Evolutionary conservation across 345 rosid species (phyloP).

Genomic region (Eutrema japonicum): DNA sequence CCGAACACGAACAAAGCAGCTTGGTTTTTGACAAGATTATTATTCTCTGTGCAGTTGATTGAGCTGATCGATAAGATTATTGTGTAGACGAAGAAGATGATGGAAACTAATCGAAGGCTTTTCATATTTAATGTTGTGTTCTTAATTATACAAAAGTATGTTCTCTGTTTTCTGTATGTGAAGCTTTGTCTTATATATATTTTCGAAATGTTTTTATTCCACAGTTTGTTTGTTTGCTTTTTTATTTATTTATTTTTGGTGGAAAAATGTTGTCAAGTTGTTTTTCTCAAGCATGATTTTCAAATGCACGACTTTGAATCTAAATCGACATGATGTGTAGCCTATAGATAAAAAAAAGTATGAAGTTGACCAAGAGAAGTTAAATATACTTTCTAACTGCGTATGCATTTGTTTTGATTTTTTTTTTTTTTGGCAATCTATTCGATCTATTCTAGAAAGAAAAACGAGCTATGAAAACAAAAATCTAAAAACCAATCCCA

Average conservation of each 20-base stretch:
- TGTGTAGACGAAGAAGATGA: slow-evolving; percentile 1
- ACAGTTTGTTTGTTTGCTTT: not conserved
- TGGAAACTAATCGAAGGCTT: not conserved
- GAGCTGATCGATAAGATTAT: not conserved
- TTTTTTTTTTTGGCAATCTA: no score
- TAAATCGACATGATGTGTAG: not conserved
- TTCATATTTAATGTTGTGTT: slow-evolving; percentile 15
- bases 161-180: not conserved
- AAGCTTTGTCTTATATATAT: not conserved
- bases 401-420: no score
- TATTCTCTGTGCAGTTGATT: slow-evolving; percentile 19
- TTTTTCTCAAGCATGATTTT: slow-evolving; percentile 7
- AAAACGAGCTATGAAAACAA: no score
- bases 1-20: slow-evolving; percentile 52
- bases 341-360: not conserved
- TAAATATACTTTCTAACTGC: not conserved
- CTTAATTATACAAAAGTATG: not conserved
- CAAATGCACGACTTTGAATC: slow-evolving; percentile 16
- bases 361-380: not conserved
- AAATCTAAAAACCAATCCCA: no score
- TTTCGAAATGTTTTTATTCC: not conserved
- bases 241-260: no score
- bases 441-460: no score
- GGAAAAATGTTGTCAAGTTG: not conserved
- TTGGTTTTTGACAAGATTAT: slow-evolving; percentile 25